These are phyloP conservation scores for Penicillium silybi DNA, from an alignment of 495 filamentous ascomycete species.

Conservation along the genomic window DNA sequence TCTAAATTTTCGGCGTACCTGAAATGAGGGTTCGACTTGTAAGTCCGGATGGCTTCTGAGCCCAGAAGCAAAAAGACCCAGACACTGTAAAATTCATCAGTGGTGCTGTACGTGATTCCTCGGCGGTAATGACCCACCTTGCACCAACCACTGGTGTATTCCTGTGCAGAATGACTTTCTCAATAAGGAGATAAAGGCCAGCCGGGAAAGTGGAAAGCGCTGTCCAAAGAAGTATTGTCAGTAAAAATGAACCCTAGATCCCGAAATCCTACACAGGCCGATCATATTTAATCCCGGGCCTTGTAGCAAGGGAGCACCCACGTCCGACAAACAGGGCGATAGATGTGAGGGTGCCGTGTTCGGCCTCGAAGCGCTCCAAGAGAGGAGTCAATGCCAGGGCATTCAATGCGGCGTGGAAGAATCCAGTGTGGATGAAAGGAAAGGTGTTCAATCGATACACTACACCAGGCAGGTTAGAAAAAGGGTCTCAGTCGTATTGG, in stretches of 20 bases:
- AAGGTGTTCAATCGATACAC: conserved; percentile 94
- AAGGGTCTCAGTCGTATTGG: neutral
- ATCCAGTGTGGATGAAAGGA: conserved; percentile 76
- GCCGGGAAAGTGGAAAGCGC: conserved; percentile 79
- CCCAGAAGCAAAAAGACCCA: conserved; percentile 88
- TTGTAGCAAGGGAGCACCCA: conserved; percentile 46
- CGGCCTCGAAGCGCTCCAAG: conserved; percentile 88
- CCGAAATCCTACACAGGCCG: neutral
- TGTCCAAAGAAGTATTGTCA: conserved; percentile 24
- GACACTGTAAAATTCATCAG: conserved; percentile 50
- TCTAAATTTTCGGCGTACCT: conserved; percentile 30
- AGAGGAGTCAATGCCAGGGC: conserved; percentile 74
- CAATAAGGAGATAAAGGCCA: conserved; percentile 64
- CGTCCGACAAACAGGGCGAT: conserved; percentile 82
- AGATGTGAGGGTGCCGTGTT: conserved; percentile 84
- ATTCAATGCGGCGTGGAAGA: conserved; percentile 79
- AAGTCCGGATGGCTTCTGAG: conserved; percentile 79
- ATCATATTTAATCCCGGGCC: neutral
- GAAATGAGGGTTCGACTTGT: conserved; percentile 69
- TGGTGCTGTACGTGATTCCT: neutral
- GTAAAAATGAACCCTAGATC: neutral
- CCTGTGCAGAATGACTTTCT: conserved; percentile 58
- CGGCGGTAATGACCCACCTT: conserved; percentile 53
- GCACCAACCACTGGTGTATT: conserved; percentile 75
- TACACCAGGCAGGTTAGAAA: conserved; percentile 31